A percentile compares a stretch with the other conserved stretches of the same genome.
These are phyloP conservation scores for Elaeis oleifera DNA, from an alignment of 202 grass and related monocot species.

Conservation along the genomic window DNA sequence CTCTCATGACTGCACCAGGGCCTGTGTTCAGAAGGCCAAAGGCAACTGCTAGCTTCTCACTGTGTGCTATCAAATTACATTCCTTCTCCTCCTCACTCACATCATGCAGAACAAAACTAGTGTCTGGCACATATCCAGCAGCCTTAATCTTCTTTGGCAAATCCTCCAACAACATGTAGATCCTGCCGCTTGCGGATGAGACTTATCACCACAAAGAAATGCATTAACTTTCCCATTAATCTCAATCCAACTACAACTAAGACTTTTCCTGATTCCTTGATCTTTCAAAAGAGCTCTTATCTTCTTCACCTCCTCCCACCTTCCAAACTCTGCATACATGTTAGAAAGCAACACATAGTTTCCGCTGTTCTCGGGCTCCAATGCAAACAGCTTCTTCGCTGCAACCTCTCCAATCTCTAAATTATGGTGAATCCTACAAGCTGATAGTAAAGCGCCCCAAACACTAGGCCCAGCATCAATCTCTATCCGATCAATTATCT, in stretches of 20 bases:
- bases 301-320: conserved; percentile 19
- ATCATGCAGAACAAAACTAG: conserved; percentile 13
- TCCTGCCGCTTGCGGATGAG: conserved; percentile 6
- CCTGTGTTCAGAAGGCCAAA: conserved; percentile 5
- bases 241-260: conserved; percentile 10
- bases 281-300: conserved; percentile 11
- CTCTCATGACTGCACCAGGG: background rate
- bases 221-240: conserved; percentile 5
- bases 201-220: conserved; percentile 1
- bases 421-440: conserved; percentile 14
- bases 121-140: conserved; percentile 9
- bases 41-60: conserved; percentile 11
- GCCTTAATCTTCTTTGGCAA: conserved; percentile 7
- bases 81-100: conserved; percentile 13
- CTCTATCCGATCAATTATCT: conserved; percentile 11
- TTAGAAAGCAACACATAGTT: conserved; percentile 23
- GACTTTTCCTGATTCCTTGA: conserved; percentile 3
- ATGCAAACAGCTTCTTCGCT: conserved; percentile 12
- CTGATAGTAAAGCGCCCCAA: conserved; percentile 14
- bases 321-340: conserved; percentile 20
- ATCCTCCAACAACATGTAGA: conserved; percentile 9
- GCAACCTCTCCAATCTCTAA: conserved; percentile 19
- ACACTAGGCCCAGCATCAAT: conserved; percentile 12
- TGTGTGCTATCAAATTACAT: background rate
- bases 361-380: conserved; percentile 18